Conservation (phyloP, 768 basidiomycete genomes). For the Lentinula boryana region DNA sequence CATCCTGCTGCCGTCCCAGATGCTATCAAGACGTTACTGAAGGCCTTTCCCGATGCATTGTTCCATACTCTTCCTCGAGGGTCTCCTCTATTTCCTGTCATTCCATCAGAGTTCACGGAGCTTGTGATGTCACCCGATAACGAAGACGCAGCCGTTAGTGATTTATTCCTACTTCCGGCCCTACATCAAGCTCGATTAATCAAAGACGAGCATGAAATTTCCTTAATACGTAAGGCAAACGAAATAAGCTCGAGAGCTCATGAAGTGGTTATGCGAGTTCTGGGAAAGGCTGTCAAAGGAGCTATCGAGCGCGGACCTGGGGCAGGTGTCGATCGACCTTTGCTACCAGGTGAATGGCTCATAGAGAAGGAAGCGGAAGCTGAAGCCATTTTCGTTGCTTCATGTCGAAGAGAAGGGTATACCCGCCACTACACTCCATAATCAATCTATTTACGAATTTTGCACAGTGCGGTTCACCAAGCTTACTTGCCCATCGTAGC, state of each 20-base stretch:
- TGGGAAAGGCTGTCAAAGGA: constrained; percentile 67
- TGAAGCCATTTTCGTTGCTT: constrained; percentile 89
- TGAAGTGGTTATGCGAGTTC: constrained; percentile 86
- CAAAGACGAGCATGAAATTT: constrained; percentile 73
- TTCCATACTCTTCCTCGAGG: constrained; percentile 60
- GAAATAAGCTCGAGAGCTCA: constrained; percentile 87
- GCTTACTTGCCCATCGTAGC: constrained; percentile 94
- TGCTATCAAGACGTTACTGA: constrained; percentile 40
- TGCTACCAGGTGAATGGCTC: constrained; percentile 77
- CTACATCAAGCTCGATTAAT: constrained; percentile 77
- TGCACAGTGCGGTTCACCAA: constrained; percentile 67
- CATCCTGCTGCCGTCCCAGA: constrained; percentile 39
- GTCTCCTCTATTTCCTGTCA: constrained; percentile 45
- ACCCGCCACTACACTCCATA: constrained; percentile 15
- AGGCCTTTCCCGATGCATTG: constrained; percentile 46
- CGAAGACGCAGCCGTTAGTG: constrained; percentile 35
- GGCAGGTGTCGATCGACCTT: constrained; percentile 40
- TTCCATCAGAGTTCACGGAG: constrained; percentile 37
- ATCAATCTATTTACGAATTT: neutral
- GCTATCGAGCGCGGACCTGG: constrained; percentile 36
- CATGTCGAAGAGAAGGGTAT: constrained; percentile 84
- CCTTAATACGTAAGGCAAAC: constrained; percentile 72
- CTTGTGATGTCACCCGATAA: constrained; percentile 27
- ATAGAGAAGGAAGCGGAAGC: constrained; percentile 92
- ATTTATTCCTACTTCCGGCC: constrained; percentile 65